Conservation (phyloP, 1,284 basidiomycete genomes). For the Singerocomus inundabilis region DNA sequence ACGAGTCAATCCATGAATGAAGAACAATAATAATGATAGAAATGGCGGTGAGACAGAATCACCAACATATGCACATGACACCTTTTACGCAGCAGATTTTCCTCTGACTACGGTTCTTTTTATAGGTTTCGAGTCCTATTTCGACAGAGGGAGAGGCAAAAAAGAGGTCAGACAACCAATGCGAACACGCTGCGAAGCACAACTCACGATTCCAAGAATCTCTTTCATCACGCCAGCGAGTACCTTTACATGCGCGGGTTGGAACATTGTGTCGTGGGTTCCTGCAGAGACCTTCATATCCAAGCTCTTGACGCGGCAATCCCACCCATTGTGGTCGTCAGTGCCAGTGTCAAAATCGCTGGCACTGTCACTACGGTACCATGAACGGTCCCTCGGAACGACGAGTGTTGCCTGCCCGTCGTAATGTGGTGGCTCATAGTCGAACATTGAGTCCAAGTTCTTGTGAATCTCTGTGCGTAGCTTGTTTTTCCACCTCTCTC, state of each 20-base stretch:
- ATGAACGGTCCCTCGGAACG: conserved; percentile 31
- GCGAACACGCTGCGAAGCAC: background rate
- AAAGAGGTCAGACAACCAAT: background rate
- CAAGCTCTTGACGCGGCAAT: conserved; percentile 24
- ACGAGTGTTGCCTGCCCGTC: conserved; percentile 26
- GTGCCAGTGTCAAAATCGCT: conserved; percentile 33
- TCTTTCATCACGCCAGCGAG: conserved; percentile 31
- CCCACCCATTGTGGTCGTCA: conserved; percentile 35
- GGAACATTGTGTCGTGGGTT: conserved; percentile 32
- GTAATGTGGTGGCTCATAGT: conserved; percentile 28
- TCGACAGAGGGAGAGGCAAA: too few relatives aligned
- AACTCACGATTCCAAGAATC: conserved; percentile 20
- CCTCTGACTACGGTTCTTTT: conserved; percentile 1
- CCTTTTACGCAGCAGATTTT: conserved; percentile 5
- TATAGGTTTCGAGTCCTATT: background rate
- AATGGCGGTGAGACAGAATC: background rate
- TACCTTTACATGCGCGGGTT: conserved; percentile 31
- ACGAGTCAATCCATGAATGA: background rate
- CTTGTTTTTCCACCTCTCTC: conserved; percentile 32
- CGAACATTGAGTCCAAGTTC: conserved; percentile 33
- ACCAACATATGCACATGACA: background rate
- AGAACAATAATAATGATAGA: background rate
- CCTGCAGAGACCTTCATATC: conserved; percentile 29
- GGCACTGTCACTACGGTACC: conserved; percentile 30
- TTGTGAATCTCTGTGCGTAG: conserved; percentile 28